Base-by-base conservation (phyloP, 2,329 filamentous ascomycete species). In the Alternaria triticina region DNA sequence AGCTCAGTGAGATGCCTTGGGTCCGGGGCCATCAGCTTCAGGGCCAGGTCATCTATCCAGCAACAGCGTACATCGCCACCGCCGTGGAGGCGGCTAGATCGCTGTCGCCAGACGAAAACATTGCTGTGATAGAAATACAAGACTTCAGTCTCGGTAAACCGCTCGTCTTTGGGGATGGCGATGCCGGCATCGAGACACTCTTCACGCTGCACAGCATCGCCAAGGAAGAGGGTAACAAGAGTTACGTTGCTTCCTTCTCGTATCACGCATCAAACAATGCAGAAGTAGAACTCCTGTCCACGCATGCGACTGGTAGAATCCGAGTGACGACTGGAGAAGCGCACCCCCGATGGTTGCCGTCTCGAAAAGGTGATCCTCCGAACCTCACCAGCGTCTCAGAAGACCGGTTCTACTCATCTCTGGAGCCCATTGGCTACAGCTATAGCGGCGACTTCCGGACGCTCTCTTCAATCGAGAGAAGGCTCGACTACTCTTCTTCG, bases 1-100 rank as follows among this genome's bases (percentile, higher is more conserved):
- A 47, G 23, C 55, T 33, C 12, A 58, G 30, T 22, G 55, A 58
- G 55, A 50, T 58, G 55, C 15, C 30, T 40, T 57, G 54, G 54
- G 10, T 57, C 7, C 17, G 33, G 8, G 54, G 43, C 17, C 54
- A 57, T 36, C 36, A 36, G 17, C 22, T 57, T n/a, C 43, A 57
- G n/a, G 27, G 20, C 20, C 54, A 57, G 25, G 43, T 57, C 15
- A 17, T 57, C n/a, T 20, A 47, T 10, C 54, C 54, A 13, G 54
- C 43, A 36, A 27, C 54, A 13, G 15, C 54, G 4, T 47, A 57
- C n/a, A 44, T 57, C 10, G 22, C 43, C 15, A 47, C 44, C 15
- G 43, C 43, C 7, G 46, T 57, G 11, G 54, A 57, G 27, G 54
- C 54, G 6, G 28, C 45, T 11, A 30, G 28, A 43, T 50, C 11